phyloP scores from a whole-genome alignment of 352 stramenopile species.

The Sclerospora graminicola region DNA sequence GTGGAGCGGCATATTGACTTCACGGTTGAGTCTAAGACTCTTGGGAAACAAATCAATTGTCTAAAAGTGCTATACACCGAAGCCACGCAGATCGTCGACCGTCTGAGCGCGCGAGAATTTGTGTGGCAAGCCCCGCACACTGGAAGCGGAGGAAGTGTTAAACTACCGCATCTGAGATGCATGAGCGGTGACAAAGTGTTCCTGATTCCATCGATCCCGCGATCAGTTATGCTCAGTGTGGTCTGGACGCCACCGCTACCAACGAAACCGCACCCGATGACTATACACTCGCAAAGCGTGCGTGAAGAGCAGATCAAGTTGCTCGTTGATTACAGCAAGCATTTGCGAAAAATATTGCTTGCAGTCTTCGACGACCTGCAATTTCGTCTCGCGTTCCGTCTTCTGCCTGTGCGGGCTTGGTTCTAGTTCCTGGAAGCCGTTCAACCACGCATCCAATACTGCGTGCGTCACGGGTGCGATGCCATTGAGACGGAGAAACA shows the following conservation, averaged over 20 bases:
- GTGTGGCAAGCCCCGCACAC: neutral
- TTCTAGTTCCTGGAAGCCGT: neutral
- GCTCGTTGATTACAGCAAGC: neutral
- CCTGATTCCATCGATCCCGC: neutral
- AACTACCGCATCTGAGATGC: neutral
- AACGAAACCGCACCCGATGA: constrained; percentile 1
- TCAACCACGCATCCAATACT: neutral
- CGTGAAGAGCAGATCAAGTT: neutral
- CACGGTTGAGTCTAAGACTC: neutral
- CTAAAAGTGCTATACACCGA: neutral
- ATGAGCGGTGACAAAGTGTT: neutral
- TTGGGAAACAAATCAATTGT: neutral
- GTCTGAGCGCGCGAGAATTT: neutral
- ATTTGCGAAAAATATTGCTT: constrained; percentile 1
- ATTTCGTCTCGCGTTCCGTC: neutral
- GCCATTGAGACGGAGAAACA: neutral
- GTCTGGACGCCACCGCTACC: neutral
- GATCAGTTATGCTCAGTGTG: neutral
- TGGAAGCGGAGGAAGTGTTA: no score
- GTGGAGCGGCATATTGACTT: neutral
- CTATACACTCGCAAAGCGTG: neutral
- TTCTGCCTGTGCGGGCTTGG: neutral
- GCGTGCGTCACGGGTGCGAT: neutral
- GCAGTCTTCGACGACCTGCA: neutral
- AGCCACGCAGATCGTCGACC: neutral